phyloP scores from a whole-genome alignment of 805 yeast species.

The Isabelozyma rhagii region DNA sequence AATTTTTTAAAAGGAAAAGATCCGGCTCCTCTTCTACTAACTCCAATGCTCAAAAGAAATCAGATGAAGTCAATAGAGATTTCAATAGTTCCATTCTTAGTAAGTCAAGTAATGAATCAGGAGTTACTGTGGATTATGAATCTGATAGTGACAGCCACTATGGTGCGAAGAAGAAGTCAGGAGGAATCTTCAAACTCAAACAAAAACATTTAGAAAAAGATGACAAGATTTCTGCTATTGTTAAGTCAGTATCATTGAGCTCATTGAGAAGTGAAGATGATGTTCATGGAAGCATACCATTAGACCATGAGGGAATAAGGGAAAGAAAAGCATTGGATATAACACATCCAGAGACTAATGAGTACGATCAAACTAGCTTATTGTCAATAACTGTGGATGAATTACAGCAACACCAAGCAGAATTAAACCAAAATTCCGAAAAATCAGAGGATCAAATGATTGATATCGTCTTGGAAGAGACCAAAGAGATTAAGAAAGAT shows the following conservation, averaged over 20 bases:
- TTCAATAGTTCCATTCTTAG: background rate
- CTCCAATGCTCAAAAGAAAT: background rate
- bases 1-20: slow-evolving; percentile 37
- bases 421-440: background rate
- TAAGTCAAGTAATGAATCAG: slow-evolving; percentile 7
- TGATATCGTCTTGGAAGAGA: slow-evolving; percentile 2
- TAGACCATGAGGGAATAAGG: background rate
- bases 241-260: background rate
- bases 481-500: background rate
- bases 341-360: background rate
- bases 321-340: background rate
- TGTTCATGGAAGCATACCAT: background rate
- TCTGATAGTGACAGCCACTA: slow-evolving; percentile 13
- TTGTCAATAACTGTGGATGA: background rate
- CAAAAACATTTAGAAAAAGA: slow-evolving; percentile 5
- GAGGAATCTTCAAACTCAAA: slow-evolving; percentile 7
- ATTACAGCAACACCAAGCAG: background rate
- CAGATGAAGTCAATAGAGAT: background rate
- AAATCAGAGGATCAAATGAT: background rate
- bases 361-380: background rate
- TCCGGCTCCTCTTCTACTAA: slow-evolving; percentile 10
- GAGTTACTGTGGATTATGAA: slow-evolving; percentile 25
- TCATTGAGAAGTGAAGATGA: background rate
- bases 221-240: background rate
- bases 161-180: slow-evolving; percentile 13